phyloP scores from a whole-genome alignment of 1,284 basidiomycete species.

The Pseudozyma sp. region DNA sequence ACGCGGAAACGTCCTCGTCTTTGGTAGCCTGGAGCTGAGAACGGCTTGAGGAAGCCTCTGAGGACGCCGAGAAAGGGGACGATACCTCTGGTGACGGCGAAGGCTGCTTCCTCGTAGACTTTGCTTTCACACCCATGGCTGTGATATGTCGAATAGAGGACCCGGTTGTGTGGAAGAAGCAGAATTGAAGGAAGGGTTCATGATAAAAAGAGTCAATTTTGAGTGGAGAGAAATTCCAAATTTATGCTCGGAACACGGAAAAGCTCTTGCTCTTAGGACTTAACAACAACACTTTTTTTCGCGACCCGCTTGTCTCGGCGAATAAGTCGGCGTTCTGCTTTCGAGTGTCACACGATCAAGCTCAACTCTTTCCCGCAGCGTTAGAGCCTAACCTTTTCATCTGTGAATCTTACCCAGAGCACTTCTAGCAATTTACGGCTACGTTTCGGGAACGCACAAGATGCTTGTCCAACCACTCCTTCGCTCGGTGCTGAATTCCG shows the following conservation, averaged over 20 bases:
- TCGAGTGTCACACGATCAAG: too few species aligned
- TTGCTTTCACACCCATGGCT: constrained; percentile 12
- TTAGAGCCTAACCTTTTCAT: too few species aligned
- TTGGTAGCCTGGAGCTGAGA: constrained; percentile 7
- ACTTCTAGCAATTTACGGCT: too few species aligned
- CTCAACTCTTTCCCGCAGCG: too few species aligned
- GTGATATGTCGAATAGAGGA: not conserved
- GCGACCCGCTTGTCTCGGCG: constrained; percentile 7
- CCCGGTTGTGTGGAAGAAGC: not conserved
- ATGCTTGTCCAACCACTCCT: too few species aligned
- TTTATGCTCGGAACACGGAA: constrained; percentile 27
- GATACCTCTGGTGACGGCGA: constrained; percentile 7
- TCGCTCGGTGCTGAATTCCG: too few species aligned
- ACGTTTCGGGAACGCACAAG: too few species aligned
- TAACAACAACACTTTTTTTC: constrained; percentile 14
- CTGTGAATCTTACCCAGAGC: too few species aligned
- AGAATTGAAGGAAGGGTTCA: not conserved
- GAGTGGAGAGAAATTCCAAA: constrained; percentile 31
- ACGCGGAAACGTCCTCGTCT: constrained; percentile 9
- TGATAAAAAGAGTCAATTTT: constrained; percentile 8
- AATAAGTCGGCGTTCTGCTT: constrained; percentile 16
- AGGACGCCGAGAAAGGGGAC: constrained; percentile 2
- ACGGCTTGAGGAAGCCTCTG: constrained; percentile 31
- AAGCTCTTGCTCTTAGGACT: not conserved
- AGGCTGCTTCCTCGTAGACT: not conserved